Percentiles rank a stretch among this genome's conserved stretches.
Evolutionary conservation across 148 eudicot species (phyloP).

Genomic region (Drosera capensis): DNA sequence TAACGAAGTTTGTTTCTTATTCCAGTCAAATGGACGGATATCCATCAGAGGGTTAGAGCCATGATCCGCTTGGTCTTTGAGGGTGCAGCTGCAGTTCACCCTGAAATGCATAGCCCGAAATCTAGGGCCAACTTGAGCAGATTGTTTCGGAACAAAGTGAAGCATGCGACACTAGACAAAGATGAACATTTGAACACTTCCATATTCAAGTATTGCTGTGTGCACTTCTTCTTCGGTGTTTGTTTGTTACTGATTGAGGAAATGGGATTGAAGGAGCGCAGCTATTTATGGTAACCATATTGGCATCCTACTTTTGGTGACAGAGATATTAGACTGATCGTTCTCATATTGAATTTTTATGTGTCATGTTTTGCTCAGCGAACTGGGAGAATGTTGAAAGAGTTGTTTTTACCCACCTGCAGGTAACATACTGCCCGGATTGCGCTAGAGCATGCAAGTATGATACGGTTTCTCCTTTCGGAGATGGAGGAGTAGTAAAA

Average conservation of each 20-base stretch:
- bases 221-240: no score
- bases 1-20: slow-evolving; percentile 4
- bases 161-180: no score
- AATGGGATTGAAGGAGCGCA: no score
- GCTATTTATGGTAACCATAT: no score
- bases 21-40: slow-evolving; percentile 74
- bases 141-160: neutral
- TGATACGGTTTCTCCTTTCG: slow-evolving; percentile 33
- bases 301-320: no score
- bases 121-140: slow-evolving; percentile 38
- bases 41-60: slow-evolving; percentile 41
- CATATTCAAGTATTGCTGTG: no score
- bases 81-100: slow-evolving; percentile 70
- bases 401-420: neutral
- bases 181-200: no score
- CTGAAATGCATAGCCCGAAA: slow-evolving; percentile 68
- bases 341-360: no score
- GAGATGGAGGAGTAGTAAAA: slow-evolving; percentile 30
- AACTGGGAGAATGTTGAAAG: neutral
- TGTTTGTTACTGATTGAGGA: no score
- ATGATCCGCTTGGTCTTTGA: slow-evolving; percentile 86
- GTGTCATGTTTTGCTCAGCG: neutral
- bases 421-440: slow-evolving; percentile 97
- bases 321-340: no score
- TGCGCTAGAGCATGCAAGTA: slow-evolving; percentile 79